Conservation (phyloP, 2,329 filamentous ascomycete genomes). For the Diaporthe caulivora region DNA sequence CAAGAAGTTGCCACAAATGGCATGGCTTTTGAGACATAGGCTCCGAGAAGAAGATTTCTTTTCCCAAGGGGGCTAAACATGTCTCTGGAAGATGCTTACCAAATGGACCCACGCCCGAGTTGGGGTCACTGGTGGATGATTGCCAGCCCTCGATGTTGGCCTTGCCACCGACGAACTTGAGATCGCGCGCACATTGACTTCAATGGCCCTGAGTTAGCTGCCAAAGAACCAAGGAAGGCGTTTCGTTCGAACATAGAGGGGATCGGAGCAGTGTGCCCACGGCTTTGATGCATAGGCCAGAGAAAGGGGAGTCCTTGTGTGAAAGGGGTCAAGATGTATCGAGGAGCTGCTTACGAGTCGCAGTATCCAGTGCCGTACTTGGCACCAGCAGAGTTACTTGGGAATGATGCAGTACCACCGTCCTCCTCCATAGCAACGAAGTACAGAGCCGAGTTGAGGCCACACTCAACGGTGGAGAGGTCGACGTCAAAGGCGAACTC, state of each 20-base stretch:
- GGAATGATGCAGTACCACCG: constrained; percentile 55
- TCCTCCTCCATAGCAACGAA: constrained; percentile 44
- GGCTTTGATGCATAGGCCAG: no score
- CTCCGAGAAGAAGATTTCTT: no score
- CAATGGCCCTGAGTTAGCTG: no score
- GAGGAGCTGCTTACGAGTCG: constrained; percentile 42
- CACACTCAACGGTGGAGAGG: constrained; percentile 74
- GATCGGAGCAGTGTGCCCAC: no score
- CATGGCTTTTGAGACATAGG: no score
- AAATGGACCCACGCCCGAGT: constrained; percentile 61
- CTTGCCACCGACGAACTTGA: constrained; percentile 58
- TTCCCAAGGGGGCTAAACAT: no score
- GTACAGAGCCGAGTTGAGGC: constrained; percentile 74
- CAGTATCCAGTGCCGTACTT: constrained; percentile 64
- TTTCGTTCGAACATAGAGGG: no score
- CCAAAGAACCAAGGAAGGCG: no score
- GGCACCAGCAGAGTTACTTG: constrained; percentile 52
- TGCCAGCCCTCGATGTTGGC: constrained; percentile 58
- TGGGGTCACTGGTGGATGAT: constrained; percentile 62
- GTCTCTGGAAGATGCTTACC: constrained; percentile 41
- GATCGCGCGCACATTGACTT: constrained; percentile 48
- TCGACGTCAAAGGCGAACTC: constrained; percentile 82
- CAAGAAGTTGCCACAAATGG: no score
- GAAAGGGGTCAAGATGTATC: no score
- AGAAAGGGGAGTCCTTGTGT: no score